Conservation (phyloP, 768 basidiomycete genomes). For the Phallus indusiatus region DNA sequence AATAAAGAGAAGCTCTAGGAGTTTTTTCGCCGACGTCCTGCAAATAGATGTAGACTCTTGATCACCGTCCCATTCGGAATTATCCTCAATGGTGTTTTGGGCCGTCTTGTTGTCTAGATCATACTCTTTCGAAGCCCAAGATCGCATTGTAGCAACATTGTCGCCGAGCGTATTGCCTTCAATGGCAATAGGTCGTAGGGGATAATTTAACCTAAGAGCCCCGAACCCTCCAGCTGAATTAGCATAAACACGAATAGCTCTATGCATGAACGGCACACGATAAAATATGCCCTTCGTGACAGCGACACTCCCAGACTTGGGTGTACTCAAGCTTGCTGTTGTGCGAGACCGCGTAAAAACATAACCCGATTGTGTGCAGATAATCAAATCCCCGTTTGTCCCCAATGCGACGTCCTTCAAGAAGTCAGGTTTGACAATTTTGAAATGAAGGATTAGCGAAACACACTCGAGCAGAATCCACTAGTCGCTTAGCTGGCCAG, state of each 20-base stretch:
- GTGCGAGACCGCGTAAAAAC: conserved; percentile 75
- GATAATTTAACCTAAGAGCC: conserved; percentile 68
- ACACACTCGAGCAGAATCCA: background rate
- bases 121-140: background rate
- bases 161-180: conserved; percentile 39
- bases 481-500: conserved; percentile 69
- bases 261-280: conserved; percentile 71
- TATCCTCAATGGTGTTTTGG: conserved; percentile 19
- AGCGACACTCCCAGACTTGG: background rate
- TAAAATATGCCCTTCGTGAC: conserved; percentile 50
- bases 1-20: background rate
- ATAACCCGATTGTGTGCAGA: conserved; percentile 92
- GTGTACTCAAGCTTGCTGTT: background rate
- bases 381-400: conserved; percentile 76
- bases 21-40: background rate
- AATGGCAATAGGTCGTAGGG: conserved; percentile 44
- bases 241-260: conserved; percentile 75
- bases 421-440: background rate
- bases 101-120: conserved; percentile 13
- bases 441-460: background rate
- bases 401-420: conserved; percentile 80
- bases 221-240: conserved; percentile 86
- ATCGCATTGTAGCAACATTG: conserved; percentile 3
- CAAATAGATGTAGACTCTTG: background rate
- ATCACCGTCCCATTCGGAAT: background rate